Percentiles rank a stretch among this genome's conserved stretches.
Conservation (phyloP, 1,139 yeast species). For the Hyphopichia khmerensis region DNA sequence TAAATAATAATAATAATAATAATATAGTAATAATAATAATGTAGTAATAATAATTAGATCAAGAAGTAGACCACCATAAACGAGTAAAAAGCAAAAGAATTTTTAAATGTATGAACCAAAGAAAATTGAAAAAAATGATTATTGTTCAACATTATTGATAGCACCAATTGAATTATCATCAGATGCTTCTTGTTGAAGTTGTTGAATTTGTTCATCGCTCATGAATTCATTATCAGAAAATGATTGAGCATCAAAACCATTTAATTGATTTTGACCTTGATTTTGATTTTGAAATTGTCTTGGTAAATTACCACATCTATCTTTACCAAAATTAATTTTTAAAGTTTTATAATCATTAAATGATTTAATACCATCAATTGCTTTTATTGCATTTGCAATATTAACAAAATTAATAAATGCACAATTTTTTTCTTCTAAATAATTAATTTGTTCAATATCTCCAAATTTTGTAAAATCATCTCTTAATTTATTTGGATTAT, state of each 20-base stretch:
- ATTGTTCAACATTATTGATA: not conserved
- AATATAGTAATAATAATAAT: not conserved
- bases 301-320: slow-evolving; percentile 87
- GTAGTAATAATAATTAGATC: not conserved
- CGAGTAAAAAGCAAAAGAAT: not conserved
- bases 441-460: slow-evolving; percentile 75
- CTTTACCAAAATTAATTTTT: slow-evolving; percentile 83
- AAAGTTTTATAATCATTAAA: slow-evolving; percentile 55
- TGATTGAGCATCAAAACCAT: slow-evolving; percentile 20
- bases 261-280: slow-evolving; percentile 14
- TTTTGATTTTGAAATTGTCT: slow-evolving; percentile 45
- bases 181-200: slow-evolving; percentile 2
- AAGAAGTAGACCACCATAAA: not conserved
- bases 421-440: slow-evolving; percentile 75
- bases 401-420: slow-evolving; percentile 80
- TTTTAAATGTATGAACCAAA: not conserved
- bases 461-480: slow-evolving; percentile 75
- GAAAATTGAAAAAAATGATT: not conserved
- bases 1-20: not conserved
- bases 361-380: slow-evolving; percentile 61
- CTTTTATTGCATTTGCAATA: slow-evolving; percentile 80
- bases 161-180: slow-evolving; percentile 1
- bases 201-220: slow-evolving; percentile 17
- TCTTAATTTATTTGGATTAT: slow-evolving; percentile 55
- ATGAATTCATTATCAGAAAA: slow-evolving; percentile 29